Evolutionary conservation across 768 basidiomycete genomes (phyloP).

Genomic region (Auricularia auricula-judae): DNA sequence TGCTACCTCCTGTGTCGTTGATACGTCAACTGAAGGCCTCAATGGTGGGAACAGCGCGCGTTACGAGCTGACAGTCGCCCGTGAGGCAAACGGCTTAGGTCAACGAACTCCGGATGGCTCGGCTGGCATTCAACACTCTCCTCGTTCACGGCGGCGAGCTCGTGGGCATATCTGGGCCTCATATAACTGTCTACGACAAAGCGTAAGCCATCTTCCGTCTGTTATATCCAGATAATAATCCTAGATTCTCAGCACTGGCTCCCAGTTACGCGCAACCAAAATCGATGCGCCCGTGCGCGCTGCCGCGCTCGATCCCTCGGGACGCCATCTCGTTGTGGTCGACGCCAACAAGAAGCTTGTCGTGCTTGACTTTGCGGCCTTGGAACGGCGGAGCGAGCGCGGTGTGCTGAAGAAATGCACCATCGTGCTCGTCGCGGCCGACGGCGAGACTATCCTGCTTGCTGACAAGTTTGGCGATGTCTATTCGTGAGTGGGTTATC

Average conservation of each 20-base stretch:
- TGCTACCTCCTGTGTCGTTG: too few species aligned
- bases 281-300: conserved; percentile 34
- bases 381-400: conserved; percentile 54
- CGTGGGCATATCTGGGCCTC: neutral
- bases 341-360: conserved; percentile 77
- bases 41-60: too few species aligned
- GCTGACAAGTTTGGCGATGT: conserved; percentile 95
- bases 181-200: neutral
- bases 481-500: conserved; percentile 45
- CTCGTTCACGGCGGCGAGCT: neutral
- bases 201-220: neutral
- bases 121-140: neutral
- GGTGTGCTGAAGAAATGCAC: conserved; percentile 68
- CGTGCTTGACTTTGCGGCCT: conserved; percentile 53
- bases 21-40: too few species aligned
- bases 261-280: neutral
- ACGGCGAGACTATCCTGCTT: conserved; percentile 58
- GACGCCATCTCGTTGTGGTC: conserved; percentile 43
- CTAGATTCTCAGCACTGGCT: conserved; percentile 35
- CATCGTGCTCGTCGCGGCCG: conserved; percentile 46
- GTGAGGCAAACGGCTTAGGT: too few species aligned
- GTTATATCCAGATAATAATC: neutral
- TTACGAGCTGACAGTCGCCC: too few species aligned
- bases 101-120: neutral
- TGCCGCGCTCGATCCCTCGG: conserved; percentile 36